Conservation (phyloP, 2,329 filamentous ascomycete genomes). For the Penicillium glabrum region DNA sequence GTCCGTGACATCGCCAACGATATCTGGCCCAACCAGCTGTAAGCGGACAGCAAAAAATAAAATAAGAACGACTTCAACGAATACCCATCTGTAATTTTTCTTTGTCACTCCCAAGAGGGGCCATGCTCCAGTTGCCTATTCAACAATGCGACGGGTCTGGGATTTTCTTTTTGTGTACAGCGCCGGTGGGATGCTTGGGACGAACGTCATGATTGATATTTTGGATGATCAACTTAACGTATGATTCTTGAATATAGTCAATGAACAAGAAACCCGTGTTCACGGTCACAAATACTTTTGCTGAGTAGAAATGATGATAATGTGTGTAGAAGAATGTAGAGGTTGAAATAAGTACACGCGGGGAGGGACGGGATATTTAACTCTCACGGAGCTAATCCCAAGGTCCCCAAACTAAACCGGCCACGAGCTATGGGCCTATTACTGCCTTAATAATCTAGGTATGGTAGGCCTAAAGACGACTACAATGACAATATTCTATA, state of each 20-base stretch:
- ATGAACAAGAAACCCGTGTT: conserved; percentile 3
- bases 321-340: not conserved
- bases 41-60: conserved; percentile 3
- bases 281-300: not conserved
- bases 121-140: conserved; percentile 6
- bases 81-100: conserved; percentile 15
- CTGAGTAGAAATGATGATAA: not conserved
- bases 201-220: conserved; percentile 16
- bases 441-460: not conserved
- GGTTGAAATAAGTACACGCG: not conserved
- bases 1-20: conserved; percentile 71
- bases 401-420: not conserved
- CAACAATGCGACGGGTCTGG: conserved; percentile 10
- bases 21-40: conserved; percentile 64
- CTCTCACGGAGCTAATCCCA: not conserved
- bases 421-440: not conserved
- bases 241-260: conserved; percentile 19
- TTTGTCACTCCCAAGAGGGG: not conserved
- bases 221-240: conserved; percentile 20
- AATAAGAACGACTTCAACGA: conserved; percentile 6
- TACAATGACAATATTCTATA: not conserved
- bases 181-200: conserved; percentile 3
- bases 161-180: conserved; percentile 9
- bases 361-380: not conserved
- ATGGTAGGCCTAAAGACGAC: not conserved